phyloP scores from a whole-genome alignment of 345 rosid species.

The Brassica nigra region DNA sequence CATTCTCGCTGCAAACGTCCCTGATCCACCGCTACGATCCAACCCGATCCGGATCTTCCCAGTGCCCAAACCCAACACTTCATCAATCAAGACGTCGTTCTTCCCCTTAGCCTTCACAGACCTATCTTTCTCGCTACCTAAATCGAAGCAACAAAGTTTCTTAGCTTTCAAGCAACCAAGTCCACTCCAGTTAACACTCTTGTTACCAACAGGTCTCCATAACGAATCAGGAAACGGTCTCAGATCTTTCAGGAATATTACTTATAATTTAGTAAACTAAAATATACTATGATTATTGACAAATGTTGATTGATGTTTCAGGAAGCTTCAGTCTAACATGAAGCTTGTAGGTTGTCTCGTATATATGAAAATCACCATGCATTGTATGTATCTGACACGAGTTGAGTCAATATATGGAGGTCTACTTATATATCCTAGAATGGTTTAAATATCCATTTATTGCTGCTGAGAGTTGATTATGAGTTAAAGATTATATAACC shows the following conservation, averaged over 20 bases:
- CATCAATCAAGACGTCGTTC: slow-evolving; percentile 78
- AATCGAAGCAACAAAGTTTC: slow-evolving; percentile 80
- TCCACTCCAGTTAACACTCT: too few relatives aligned
- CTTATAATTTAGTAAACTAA: too few relatives aligned
- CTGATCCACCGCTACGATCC: slow-evolving; percentile 90
- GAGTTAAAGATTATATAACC: not conserved
- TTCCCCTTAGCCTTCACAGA: slow-evolving; percentile 70
- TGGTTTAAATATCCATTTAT: not conserved
- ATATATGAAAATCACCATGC: not conserved
- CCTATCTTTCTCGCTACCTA: slow-evolving; percentile 60
- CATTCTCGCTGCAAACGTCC: slow-evolving; percentile 88
- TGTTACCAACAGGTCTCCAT: too few relatives aligned
- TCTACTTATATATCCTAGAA: not conserved
- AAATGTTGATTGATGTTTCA: not conserved
- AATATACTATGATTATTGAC: not conserved
- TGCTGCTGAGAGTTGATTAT: not conserved
- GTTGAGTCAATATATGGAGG: not conserved
- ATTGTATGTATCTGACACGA: not conserved
- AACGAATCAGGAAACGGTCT: too few relatives aligned
- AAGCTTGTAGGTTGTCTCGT: not conserved
- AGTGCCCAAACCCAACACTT: slow-evolving; percentile 68
- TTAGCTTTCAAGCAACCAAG: slow-evolving; percentile 64
- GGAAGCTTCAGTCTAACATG: not conserved
- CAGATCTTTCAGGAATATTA: too few relatives aligned
- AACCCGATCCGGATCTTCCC: slow-evolving; percentile 83